Evolutionary conservation across 208 protist genomes (phyloP).

Genomic region (Angomonas desouzai): DNA sequence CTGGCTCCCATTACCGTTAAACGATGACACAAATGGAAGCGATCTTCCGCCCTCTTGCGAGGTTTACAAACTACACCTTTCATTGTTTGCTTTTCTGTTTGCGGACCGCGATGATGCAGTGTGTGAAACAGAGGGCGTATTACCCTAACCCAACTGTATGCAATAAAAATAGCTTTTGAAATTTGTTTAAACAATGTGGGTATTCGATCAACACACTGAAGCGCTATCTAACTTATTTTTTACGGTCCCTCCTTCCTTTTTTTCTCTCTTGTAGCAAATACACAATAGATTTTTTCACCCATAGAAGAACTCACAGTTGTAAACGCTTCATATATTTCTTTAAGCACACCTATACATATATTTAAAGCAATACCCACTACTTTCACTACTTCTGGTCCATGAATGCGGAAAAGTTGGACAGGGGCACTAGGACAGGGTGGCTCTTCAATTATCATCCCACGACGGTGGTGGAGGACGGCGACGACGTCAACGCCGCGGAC

Average conservation of each 20-base stretch:
- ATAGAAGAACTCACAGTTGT: no score
- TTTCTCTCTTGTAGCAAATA: slow-evolving; percentile 1
- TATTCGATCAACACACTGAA: no score
- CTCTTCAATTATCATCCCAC: slow-evolving; percentile 89
- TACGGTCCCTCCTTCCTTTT: slow-evolving; percentile 4
- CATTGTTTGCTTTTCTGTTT: no score
- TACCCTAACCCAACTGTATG: no score
- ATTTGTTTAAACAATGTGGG: no score
- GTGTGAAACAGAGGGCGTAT: no score
- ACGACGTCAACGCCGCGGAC: slow-evolving; percentile 23
- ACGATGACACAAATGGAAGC: background rate
- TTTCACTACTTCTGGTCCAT: no score
- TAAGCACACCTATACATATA: background rate
- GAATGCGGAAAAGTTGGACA: slow-evolving; percentile 44
- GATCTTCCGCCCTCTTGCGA: no score
- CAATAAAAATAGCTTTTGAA: no score
- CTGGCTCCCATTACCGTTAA: background rate
- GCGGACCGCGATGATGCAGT: no score
- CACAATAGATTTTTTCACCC: background rate
- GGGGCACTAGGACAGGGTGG: slow-evolving; percentile 76
- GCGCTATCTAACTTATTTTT: slow-evolving; percentile 2
- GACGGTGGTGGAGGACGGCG: slow-evolving; percentile 28
- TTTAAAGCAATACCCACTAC: no score
- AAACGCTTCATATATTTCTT: background rate
- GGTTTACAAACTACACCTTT: no score